Evolutionary conservation across 352 stramenopile genomes (phyloP), one percentile per base, ranked within the genome.

Genomic region (Phytopythium oedochilum): DNA sequence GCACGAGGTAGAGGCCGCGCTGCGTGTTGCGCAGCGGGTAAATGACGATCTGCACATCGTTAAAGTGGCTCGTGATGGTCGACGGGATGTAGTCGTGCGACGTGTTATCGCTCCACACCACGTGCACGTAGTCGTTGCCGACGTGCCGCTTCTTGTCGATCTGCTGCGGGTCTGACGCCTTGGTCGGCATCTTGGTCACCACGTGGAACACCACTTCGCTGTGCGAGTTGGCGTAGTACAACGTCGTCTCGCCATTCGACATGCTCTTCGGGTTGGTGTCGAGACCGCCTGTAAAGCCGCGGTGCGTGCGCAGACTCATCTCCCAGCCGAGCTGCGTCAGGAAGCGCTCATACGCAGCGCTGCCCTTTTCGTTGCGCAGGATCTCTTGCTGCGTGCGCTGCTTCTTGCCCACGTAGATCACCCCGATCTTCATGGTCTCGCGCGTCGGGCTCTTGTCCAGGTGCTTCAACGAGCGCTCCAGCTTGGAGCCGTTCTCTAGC

Each of bases 71-170:
- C 22, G 82, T 94, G 61, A 95, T 95, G 15, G 86, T 95, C n/a
- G 71, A 76, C 17, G 83, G 81, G 39, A 88, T 81, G 51, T 95
- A 95, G 38, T 73, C 78, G 50, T 86, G 77, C 6, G 68, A 62
- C 35, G 74, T 75, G 48, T 95, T 93, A 45, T 95, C 86, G 42
- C 73, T 94, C 86, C 86, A 95, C 15, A 95, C 77, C 22, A 95
- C 83, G 58, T 94, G 83, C 4, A 95, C 86, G 48, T 87, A 93
- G 64, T 94, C 86, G 45, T 95, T 95, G 28, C 86, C 86, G 18
- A 95, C 86, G 48, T 95, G 86, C 15, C 86, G 74, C 68, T 95
- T 95, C 63, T 95, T 95, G 55, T 95, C 86, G 51, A 95, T 95
- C 55, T 95, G 86, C 66, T 95, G 83, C 12, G 71, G 71, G 42